Conservation (phyloP, 2,329 filamentous ascomycete species). For the Colletotrichum noveboracense region DNA sequence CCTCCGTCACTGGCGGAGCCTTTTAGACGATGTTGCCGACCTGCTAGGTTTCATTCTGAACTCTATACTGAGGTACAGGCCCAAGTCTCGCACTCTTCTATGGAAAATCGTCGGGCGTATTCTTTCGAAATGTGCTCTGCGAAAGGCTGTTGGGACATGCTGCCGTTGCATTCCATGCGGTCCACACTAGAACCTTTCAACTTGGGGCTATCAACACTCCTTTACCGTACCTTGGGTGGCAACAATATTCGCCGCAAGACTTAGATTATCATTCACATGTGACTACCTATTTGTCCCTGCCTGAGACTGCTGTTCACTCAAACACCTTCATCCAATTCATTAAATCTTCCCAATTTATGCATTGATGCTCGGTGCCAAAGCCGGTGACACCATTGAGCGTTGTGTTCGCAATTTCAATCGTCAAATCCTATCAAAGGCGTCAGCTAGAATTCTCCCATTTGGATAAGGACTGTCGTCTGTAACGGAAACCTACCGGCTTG, state of each 20-base stretch:
- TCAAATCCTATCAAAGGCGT: background rate
- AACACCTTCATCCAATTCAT: background rate
- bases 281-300: background rate
- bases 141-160: background rate
- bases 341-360: background rate
- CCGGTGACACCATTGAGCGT: background rate
- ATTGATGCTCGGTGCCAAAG: background rate
- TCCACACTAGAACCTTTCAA: background rate
- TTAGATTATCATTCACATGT: background rate
- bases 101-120: background rate
- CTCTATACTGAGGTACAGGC: background rate
- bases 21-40: background rate
- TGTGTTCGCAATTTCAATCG: background rate
- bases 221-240: background rate
- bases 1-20: background rate
- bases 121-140: background rate
- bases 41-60: background rate
- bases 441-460: background rate
- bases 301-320: background rate
- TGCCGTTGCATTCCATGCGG: background rate
- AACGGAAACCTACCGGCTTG: background rate
- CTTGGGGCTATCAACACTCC: background rate
- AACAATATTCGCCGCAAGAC: background rate
- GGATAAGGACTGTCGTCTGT: background rate
- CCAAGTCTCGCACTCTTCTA: background rate